Conservation (phyloP, 139 green algal genomes). For the Chlamydomonas schloesseri region DNA sequence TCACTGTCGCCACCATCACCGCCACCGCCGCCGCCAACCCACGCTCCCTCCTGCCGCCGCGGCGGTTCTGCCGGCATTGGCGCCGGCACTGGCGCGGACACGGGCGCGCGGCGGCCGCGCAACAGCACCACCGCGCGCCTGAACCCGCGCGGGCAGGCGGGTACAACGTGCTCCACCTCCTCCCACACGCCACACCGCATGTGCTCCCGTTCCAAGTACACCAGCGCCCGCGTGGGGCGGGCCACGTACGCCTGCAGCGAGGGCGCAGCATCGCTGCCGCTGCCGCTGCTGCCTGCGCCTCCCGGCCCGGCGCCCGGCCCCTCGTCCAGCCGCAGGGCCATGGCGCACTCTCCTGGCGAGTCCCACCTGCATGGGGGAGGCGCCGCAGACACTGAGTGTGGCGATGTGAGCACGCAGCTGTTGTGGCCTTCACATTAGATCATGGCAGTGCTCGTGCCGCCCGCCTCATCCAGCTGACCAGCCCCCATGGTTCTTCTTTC, state of each 20-base stretch:
- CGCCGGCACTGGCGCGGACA: no score
- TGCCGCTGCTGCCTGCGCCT: no score
- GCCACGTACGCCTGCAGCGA: constrained; percentile 1
- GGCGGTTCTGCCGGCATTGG: no score
- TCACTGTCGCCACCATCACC: no score
- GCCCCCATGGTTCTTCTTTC: no score
- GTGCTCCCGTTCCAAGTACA: no score
- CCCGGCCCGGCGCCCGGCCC: background rate
- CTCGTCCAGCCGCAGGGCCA: constrained; percentile 32
- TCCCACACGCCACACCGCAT: background rate
- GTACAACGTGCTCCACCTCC: background rate
- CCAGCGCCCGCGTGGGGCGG: background rate
- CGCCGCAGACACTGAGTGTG: background rate
- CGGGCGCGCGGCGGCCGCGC: constrained; percentile 3
- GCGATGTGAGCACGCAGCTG: background rate
- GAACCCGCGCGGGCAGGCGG: background rate
- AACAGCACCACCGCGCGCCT: constrained; percentile 16
- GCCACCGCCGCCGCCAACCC: no score
- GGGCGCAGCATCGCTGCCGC: background rate
- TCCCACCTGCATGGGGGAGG: constrained; percentile 9
- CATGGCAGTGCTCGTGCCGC: no score
- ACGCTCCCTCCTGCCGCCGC: no score
- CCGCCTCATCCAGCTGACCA: no score
- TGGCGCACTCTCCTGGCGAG: background rate
- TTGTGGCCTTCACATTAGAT: no score